A percentile compares a stretch with the other conserved stretches of the same genome.
These are phyloP conservation scores for Euphorbia pulcherrima DNA, from an alignment of 345 rosid genomes.

Conservation along the genomic window DNA sequence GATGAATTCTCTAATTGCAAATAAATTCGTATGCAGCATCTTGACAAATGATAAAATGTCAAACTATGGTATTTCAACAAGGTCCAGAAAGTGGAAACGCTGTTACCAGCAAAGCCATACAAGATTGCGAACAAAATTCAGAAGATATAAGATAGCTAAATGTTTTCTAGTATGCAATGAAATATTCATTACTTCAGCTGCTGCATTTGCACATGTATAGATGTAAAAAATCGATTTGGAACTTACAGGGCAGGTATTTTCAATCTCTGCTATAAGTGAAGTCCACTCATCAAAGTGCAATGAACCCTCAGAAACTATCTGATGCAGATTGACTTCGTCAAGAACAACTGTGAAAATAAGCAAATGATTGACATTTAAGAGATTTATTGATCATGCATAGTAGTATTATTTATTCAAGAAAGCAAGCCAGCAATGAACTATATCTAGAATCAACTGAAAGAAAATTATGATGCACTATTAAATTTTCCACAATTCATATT, in stretches of 20 bases:
- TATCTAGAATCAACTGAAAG: too few species aligned
- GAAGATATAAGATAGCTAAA: not conserved
- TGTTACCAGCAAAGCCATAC: not conserved
- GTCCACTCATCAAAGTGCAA: slow-evolving; percentile 68
- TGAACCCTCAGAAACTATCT: slow-evolving; percentile 32
- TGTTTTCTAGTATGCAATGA: not conserved
- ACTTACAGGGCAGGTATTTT: slow-evolving; percentile 45
- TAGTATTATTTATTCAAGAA: not conserved
- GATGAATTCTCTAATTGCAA: not conserved
- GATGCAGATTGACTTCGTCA: slow-evolving; percentile 37
- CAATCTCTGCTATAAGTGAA: slow-evolving; percentile 51
- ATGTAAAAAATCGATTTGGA: not conserved
- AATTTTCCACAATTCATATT: too few species aligned
- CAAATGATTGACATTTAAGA: not conserved
- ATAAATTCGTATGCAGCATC: not conserved
- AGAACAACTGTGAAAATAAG: slow-evolving; percentile 28
- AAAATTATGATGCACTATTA: too few species aligned
- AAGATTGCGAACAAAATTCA: not conserved
- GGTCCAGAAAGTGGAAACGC: not conserved
- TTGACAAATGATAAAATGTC: not conserved
- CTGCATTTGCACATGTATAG: not conserved
- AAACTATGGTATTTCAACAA: not conserved
- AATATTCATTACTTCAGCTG: not conserved
- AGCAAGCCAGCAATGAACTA: not conserved
- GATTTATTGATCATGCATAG: not conserved